Conservation (phyloP, 352 stramenopile species). For the Bremia lactucae region DNA sequence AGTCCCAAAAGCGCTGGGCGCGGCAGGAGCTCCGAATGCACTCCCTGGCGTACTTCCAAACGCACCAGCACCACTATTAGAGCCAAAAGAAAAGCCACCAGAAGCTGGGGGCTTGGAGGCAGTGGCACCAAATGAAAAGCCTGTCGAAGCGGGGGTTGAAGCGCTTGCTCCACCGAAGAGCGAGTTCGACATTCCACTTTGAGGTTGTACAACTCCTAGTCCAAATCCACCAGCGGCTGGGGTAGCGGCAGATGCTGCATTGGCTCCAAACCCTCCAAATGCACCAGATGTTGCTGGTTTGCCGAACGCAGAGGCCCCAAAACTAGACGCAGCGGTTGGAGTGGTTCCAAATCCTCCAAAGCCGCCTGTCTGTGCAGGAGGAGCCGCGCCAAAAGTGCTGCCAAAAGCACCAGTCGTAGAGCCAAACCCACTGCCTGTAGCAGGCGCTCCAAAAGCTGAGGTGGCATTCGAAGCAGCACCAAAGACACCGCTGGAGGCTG, state of each 20-base stretch:
- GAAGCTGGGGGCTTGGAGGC: conserved; percentile 23
- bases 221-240: conserved; percentile 28
- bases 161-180: conserved; percentile 30
- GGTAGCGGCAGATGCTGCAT: conserved; percentile 17
- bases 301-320: conserved; percentile 35
- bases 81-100: conserved; percentile 36
- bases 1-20: conserved; percentile 29
- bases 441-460: conserved; percentile 28
- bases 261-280: conserved; percentile 32
- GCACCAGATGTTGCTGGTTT: conserved; percentile 26
- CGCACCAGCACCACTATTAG: conserved; percentile 12
- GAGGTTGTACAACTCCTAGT: conserved; percentile 24
- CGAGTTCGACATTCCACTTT: conserved; percentile 23
- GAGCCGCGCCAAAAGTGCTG: conserved; percentile 35
- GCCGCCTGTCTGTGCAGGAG: conserved; percentile 24
- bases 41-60: conserved; percentile 28
- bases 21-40: conserved; percentile 24
- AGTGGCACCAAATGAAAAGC: conserved; percentile 33
- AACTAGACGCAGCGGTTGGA: conserved; percentile 24
- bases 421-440: conserved; percentile 29
- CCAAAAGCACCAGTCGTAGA: conserved; percentile 32
- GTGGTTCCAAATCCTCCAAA: conserved; percentile 47
- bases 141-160: conserved; percentile 20
- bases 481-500: conserved; percentile 30
- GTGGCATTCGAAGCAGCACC: conserved; percentile 24